Base-by-base conservation (phyloP, 2,329 filamentous ascomycete species). In the Blumeriella jaapii region DNA sequence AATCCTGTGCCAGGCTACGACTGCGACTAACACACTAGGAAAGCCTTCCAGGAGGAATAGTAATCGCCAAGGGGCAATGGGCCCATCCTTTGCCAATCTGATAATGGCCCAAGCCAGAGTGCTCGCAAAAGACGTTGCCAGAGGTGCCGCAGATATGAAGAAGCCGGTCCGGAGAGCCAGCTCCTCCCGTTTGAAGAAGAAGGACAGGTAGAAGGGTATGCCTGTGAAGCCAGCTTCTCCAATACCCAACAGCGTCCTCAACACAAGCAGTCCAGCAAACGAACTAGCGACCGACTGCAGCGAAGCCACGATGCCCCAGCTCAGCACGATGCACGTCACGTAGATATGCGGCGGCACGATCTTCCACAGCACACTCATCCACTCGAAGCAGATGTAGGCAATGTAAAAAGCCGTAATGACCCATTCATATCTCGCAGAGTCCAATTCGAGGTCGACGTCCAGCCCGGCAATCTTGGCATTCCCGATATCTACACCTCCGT, bases 21-120 rank as follows among this genome's bases (percentile, higher is more conserved):
- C 73, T 5, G 82, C 78, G 9, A 82, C 71, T 6, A 93, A 42
- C 27, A 93, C 69, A 16, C 81, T 85, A 1, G 86, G 86, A 41
- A 93, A 89, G 1, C 85, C 86, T 57, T 93, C 86, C 9, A 89
- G 49, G 6, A 93, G 67, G 52, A 93, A 93, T 17, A 93, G 65
- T 2, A 87, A 67, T n/a, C 86, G 71, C 86, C 86, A 93, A 3
- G 82, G 74, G 0, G 83, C 81, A 31, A 93, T 77, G 11, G 80
- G 80, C 1, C 71, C 64, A 41, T 66, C 52, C 30, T 71, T 61
- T 32, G 74, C 82, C 10, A 85, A 50, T 49, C 73, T 75, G 32
- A 86, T 70, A 42, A 94, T 89, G 14, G 76, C 52, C 77, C 80
- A 85, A 6, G 86, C 85, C 3, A 94, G 64, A 6, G 71, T 78